These are phyloP conservation scores for Populus pruinosa DNA, from an alignment of 345 rosid species.

Conservation along the genomic window DNA sequence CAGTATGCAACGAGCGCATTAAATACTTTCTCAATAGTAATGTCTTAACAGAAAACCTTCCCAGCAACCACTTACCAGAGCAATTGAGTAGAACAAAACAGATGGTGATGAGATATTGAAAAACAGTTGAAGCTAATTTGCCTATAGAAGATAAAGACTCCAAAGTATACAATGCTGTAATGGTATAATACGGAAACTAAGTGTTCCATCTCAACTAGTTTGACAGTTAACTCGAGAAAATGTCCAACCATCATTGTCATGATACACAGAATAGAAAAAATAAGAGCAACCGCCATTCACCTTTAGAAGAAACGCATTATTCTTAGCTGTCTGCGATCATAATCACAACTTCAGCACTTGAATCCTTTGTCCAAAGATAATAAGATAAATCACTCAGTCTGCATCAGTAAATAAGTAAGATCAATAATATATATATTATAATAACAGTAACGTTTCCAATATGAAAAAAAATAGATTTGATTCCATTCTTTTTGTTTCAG, in stretches of 20 bases:
- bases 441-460: neutral
- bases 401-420: slow-evolving; percentile 12
- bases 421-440: neutral
- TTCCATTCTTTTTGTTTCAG: neutral
- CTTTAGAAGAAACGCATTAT: slow-evolving; percentile 1
- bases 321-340: slow-evolving; percentile 7
- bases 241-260: neutral
- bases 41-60: neutral
- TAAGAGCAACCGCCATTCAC: slow-evolving; percentile 6
- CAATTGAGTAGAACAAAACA: neutral
- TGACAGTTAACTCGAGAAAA: neutral
- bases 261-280: neutral
- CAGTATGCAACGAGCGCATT: too few species aligned
- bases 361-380: neutral
- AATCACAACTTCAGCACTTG: neutral
- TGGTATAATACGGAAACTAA: neutral
- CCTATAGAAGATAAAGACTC: neutral
- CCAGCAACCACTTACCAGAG: neutral
- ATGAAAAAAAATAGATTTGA: neutral
- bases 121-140: neutral
- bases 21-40: neutral
- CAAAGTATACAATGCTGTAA: neutral
- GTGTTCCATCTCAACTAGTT: neutral
- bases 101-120: neutral
- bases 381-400: slow-evolving; percentile 32